Evolutionary conservation across 176 grass and related monocot genomes (phyloP).

Genomic region (Rhynchospora breviuscula): DNA sequence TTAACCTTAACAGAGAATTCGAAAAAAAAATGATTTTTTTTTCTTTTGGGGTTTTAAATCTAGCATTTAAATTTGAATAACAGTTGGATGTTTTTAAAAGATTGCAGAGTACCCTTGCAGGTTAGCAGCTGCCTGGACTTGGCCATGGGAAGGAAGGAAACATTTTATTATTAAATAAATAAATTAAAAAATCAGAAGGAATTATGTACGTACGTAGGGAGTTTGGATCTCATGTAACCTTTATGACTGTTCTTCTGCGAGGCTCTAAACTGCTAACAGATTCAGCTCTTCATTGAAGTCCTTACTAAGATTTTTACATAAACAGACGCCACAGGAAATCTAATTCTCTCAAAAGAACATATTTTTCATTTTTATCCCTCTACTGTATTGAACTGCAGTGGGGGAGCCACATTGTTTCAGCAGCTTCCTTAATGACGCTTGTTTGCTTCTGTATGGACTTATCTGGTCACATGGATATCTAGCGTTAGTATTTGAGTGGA

Average conservation of each 20-base stretch:
- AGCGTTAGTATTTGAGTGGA: not conserved
- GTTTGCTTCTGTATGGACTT: slow-evolving; percentile 25
- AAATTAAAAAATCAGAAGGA: not conserved
- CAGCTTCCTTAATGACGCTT: slow-evolving; percentile 17
- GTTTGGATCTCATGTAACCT: not conserved
- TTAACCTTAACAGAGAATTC: no score
- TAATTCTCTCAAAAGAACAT: not conserved
- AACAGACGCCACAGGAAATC: not conserved
- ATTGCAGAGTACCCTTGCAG: not conserved
- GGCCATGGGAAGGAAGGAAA: not conserved
- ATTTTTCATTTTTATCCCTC: not conserved
- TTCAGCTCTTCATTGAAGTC: no score
- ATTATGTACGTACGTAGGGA: not conserved
- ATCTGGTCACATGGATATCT: not conserved
- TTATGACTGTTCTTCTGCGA: not conserved
- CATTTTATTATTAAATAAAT: not conserved
- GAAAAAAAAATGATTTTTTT: no score
- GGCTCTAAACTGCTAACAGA: no score
- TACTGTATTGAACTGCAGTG: not conserved
- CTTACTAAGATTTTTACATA: no score
- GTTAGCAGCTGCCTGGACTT: not conserved
- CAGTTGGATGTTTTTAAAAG: not conserved
- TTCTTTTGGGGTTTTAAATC: no score
- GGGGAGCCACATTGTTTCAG: not conserved
- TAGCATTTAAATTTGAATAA: no score